phyloP scores from a whole-genome alignment of 352 stramenopile species.

The Phytophthora pistaciae region DNA sequence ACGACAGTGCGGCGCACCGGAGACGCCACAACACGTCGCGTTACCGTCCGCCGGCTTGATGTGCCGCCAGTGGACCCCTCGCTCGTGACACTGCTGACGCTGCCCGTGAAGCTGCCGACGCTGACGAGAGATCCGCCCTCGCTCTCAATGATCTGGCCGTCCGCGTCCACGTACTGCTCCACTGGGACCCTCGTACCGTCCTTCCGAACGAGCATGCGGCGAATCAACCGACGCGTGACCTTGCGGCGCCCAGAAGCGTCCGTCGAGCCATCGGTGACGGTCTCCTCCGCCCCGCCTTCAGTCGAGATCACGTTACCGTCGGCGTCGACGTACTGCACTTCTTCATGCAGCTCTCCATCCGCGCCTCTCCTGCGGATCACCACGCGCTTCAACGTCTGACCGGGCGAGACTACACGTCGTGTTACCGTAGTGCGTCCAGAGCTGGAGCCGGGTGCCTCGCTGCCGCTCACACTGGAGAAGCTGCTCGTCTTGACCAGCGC shows the following conservation, averaged over 20 bases:
- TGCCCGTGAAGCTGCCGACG: slow-evolving; percentile 28
- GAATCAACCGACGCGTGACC: slow-evolving; percentile 27
- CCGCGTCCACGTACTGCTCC: slow-evolving; percentile 23
- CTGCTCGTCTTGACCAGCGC: slow-evolving; percentile 9
- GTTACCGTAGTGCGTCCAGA: slow-evolving; percentile 15
- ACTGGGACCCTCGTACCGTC: slow-evolving; percentile 25
- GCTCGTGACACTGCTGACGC: slow-evolving; percentile 31
- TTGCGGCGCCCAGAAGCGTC: slow-evolving; percentile 10
- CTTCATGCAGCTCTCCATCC: slow-evolving; percentile 13
- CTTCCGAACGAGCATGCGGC: slow-evolving; percentile 21
- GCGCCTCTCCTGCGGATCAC: slow-evolving; percentile 14
- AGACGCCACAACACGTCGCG: slow-evolving; percentile 29
- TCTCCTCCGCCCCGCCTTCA: slow-evolving; percentile 1
- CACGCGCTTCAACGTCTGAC: slow-evolving; percentile 21
- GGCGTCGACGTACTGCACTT: slow-evolving; percentile 18
- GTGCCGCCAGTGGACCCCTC: slow-evolving; percentile 17
- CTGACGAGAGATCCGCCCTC: slow-evolving; percentile 15
- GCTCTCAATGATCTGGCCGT: slow-evolving; percentile 15
- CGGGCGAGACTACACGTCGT: slow-evolving; percentile 10
- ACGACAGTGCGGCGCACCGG: slow-evolving; percentile 25
- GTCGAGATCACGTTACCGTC: slow-evolving; percentile 20
- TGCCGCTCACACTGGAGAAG: slow-evolving; percentile 5
- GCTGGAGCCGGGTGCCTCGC: slow-evolving; percentile 2
- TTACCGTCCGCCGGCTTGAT: slow-evolving; percentile 30
- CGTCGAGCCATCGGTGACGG: neutral